Base-by-base conservation (phyloP, 1,284 basidiomycete genomes). In the Irpex sp. region DNA sequence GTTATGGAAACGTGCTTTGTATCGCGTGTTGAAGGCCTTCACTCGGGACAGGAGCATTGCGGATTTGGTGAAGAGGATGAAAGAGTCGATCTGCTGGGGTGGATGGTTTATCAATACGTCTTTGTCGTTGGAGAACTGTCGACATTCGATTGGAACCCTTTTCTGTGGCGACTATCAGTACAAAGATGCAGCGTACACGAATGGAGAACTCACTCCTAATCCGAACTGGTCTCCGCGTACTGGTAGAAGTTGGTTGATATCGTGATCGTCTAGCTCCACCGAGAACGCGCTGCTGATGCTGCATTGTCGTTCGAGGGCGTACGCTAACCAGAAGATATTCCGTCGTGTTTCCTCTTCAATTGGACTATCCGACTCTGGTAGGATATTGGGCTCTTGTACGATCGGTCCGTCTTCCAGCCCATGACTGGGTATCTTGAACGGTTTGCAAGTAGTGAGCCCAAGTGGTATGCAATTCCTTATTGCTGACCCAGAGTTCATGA, bases 321-420 rank as follows among this genome's bases (percentile, higher is more conserved):
- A 90, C 4, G 86, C 86, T 31, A 74, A 69, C 89, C 89, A 92
- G 69, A 91, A 91, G 0, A 83, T 79, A 68, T 90, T 91, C 60
- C 88, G 78, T 62, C 89, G 78, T 50, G 77, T 83, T 73, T 91
- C 89, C 54, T 89, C 88, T 70, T 91, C 89, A 3, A 86, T 75
- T 0, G 84, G 79, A 54, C 80, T 86, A 36, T 77, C 75, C 8
- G 89, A 83, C 3, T 83, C 78, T 1, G 81, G 77, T 17, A 90
- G 72, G 56, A 90, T 81, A 6, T 85, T 83, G 19, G 82, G 0
- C 31, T 50, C 50, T 62, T 58, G 31, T 2, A 55, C 8, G 53
- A 55, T 55, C 26, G 53, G 53, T 6, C 53, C 26, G 33, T 13
- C 15, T 17, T 55, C 19, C 26, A 17, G 11, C 9, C 53, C 53